phyloP scores from a whole-genome alignment of 2,329 filamentous ascomycete species.

The Nemania abortiva region DNA sequence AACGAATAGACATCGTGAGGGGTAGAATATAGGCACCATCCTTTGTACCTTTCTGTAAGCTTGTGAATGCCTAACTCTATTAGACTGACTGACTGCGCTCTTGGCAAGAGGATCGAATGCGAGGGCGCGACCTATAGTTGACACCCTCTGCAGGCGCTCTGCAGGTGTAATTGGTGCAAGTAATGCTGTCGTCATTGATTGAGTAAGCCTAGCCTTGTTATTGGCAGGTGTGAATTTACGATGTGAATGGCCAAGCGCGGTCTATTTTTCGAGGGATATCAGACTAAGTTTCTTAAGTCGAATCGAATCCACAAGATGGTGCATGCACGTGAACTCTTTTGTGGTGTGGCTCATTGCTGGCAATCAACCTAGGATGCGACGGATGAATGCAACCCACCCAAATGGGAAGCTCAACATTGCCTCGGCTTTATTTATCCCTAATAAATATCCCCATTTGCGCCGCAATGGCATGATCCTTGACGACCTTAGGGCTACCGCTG shows the following conservation, averaged over 20 bases:
- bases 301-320: slow-evolving; percentile 1
- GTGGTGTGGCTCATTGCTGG: slow-evolving; percentile 10
- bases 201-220: neutral
- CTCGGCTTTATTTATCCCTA: slow-evolving; percentile 25
- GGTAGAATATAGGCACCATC: too few species aligned
- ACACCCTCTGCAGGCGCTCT: neutral
- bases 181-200: neutral
- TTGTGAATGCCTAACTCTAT: neutral
- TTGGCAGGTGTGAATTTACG: neutral
- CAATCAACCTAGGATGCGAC: slow-evolving; percentile 7
- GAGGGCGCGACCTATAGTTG: neutral
- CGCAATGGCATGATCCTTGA: neutral
- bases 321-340: slow-evolving; percentile 14
- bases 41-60: neutral
- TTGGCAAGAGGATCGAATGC: slow-evolving; percentile 2
- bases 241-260: neutral
- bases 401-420: slow-evolving; percentile 27
- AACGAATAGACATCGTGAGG: neutral
- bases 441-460: slow-evolving; percentile 4
- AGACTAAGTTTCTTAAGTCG: slow-evolving; percentile 5
- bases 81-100: neutral
- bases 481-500: neutral
- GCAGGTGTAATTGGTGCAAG: neutral
- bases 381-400: slow-evolving; percentile 17
- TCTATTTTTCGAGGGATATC: slow-evolving; percentile 4